These are phyloP conservation scores for Euphorbia peplus DNA, from an alignment of 345 rosid genomes.

Conservation along the genomic window DNA sequence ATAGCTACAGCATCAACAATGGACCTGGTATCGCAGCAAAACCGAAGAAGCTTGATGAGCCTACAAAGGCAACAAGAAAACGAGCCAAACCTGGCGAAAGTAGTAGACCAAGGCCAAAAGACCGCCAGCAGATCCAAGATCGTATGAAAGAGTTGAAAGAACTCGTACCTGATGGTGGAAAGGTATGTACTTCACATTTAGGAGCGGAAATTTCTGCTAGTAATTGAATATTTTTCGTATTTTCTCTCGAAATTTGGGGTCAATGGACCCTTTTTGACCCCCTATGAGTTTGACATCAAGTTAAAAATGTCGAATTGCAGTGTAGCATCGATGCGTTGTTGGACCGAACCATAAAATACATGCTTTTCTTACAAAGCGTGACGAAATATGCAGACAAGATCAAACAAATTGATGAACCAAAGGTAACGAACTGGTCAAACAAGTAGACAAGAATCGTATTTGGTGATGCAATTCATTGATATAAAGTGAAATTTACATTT, in stretches of 20 bases:
- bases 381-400: conserved; percentile 80
- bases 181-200: conserved; percentile 44
- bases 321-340: conserved; percentile 83
- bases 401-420: conserved; percentile 55
- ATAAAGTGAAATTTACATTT: conserved; percentile 15
- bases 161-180: conserved; percentile 76
- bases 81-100: conserved; percentile 87
- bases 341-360: conserved; percentile 75
- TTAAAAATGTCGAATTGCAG: conserved; percentile 46
- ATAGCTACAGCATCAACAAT: conserved; percentile 60
- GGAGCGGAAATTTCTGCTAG: too few species aligned
- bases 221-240: too few species aligned
- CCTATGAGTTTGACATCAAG: conserved; percentile 1
- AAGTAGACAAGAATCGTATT: conserved; percentile 3
- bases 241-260: too few species aligned
- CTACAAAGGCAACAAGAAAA: conserved; percentile 48
- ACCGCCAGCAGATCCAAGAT: conserved; percentile 94
- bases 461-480: conserved; percentile 11
- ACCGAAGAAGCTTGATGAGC: conserved; percentile 51
- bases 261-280: too few species aligned
- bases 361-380: conserved; percentile 85
- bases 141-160: conserved; percentile 83
- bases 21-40: conserved; percentile 29
- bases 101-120: conserved; percentile 86
- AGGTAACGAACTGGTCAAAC: conserved; percentile 38